These are phyloP conservation scores for Solanum sitiens DNA, from an alignment of 257 asterid species.

Conservation along the genomic window DNA sequence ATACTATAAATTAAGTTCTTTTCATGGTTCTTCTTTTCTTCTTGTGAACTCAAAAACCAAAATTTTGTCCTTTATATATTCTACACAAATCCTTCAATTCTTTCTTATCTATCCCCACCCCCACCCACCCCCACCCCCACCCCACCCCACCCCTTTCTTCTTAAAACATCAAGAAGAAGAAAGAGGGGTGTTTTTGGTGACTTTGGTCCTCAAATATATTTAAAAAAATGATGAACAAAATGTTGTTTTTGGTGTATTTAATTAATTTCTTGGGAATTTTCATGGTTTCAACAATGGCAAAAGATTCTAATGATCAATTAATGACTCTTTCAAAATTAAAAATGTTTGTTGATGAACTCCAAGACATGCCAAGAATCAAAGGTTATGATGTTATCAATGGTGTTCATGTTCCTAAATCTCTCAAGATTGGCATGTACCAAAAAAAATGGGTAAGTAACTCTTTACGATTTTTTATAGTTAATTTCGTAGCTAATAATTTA, in stretches of 20 bases:
- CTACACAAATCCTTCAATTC: neutral
- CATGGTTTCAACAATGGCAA: constrained; percentile 33
- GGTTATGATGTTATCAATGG: constrained; percentile 35
- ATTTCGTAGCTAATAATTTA: neutral
- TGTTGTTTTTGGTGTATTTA: neutral
- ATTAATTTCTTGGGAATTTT: neutral
- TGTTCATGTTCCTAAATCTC: constrained; percentile 18
- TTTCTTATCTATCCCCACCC: neutral
- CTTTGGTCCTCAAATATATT: neutral
- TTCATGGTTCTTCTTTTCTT: neutral
- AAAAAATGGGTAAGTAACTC: constrained; percentile 60
- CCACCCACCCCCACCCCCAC: neutral
- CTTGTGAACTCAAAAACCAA: neutral
- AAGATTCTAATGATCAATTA: constrained; percentile 7
- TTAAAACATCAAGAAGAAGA: neutral
- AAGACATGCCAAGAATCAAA: constrained; percentile 63
- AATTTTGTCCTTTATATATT: neutral
- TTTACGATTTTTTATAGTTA: neutral
- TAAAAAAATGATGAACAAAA: neutral
- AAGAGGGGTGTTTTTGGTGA: neutral
- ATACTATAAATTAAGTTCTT: neutral
- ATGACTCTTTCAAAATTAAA: constrained; percentile 30
- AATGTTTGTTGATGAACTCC: constrained; percentile 67
- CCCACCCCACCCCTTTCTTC: neutral
- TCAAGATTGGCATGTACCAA: constrained; percentile 61